phyloP scores from a whole-genome alignment of 139 green algal species.

The Tetratostichococcus sp. region DNA sequence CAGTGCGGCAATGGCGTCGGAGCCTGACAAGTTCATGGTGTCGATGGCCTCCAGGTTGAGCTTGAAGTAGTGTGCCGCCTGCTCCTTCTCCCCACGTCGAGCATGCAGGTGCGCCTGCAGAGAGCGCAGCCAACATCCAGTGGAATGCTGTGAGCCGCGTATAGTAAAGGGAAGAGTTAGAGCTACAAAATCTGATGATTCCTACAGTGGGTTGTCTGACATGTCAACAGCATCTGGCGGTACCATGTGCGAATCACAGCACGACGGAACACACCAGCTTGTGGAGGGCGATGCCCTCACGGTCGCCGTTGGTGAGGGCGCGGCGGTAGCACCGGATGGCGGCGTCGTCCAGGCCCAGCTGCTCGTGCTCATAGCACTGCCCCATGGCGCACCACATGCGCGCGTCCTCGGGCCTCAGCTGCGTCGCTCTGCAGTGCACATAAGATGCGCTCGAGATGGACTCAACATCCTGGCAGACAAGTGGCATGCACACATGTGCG shows the following conservation, averaged over 20 bases:
- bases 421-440: slow-evolving; percentile 46
- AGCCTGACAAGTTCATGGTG: slow-evolving; percentile 31
- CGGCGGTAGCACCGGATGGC: slow-evolving; percentile 86
- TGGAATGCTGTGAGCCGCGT: no score
- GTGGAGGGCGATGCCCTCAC: slow-evolving; percentile 78
- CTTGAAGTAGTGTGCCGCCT: slow-evolving; percentile 71
- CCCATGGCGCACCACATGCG: slow-evolving; percentile 98
- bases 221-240: no score
- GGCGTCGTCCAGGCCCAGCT: slow-evolving; percentile 52
- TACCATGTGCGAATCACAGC: no score
- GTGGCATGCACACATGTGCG: no score
- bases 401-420: slow-evolving; percentile 79
- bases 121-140: no score
- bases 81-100: slow-evolving; percentile 35
- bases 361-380: slow-evolving; percentile 84
- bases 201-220: no score
- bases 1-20: slow-evolving; percentile 79
- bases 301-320: slow-evolving; percentile 66
- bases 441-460: no score
- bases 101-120: slow-evolving; percentile 71
- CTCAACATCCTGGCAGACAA: no score
- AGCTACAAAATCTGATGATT: no score
- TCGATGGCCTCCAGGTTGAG: slow-evolving; percentile 75
- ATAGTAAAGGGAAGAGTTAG: no score
- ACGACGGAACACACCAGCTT: slow-evolving; percentile 50